Conservation (phyloP, 805 yeast species). For the Candida yuanshanica region DNA sequence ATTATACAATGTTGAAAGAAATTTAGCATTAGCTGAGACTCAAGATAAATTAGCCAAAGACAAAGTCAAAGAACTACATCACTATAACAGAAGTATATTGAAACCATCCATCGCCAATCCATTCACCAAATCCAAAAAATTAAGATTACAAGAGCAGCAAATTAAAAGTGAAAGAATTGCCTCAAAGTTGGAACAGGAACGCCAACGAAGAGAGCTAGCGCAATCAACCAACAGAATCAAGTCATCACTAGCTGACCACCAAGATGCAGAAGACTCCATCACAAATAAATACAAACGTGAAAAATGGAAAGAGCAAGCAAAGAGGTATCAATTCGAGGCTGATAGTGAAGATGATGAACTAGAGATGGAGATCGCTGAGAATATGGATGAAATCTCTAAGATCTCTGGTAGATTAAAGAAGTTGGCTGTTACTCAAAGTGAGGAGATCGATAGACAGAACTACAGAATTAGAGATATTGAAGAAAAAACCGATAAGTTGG, state of each 20-base stretch:
- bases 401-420: constrained; percentile 66
- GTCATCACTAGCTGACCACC: constrained; percentile 46
- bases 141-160: constrained; percentile 66
- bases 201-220: constrained; percentile 51
- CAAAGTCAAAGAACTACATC: constrained; percentile 71
- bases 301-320: constrained; percentile 42
- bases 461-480: constrained; percentile 67
- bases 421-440: constrained; percentile 66
- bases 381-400: constrained; percentile 70
- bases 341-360: constrained; percentile 91
- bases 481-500: constrained; percentile 79
- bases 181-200: constrained; percentile 58
- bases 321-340: constrained; percentile 74
- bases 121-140: constrained; percentile 74
- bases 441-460: constrained; percentile 78
- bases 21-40: constrained; percentile 68
- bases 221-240: constrained; percentile 66
- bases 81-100: constrained; percentile 75
- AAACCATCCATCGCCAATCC: constrained; percentile 82
- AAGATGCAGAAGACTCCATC: constrained; percentile 26
- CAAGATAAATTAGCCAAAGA: constrained; percentile 80
- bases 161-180: constrained; percentile 55
- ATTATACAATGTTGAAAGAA: constrained; percentile 72
- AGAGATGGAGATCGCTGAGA: constrained; percentile 81
- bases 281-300: constrained; percentile 33